phyloP scores from a whole-genome alignment of 2,329 filamentous ascomycete species.

The Diaporthe velutina region DNA sequence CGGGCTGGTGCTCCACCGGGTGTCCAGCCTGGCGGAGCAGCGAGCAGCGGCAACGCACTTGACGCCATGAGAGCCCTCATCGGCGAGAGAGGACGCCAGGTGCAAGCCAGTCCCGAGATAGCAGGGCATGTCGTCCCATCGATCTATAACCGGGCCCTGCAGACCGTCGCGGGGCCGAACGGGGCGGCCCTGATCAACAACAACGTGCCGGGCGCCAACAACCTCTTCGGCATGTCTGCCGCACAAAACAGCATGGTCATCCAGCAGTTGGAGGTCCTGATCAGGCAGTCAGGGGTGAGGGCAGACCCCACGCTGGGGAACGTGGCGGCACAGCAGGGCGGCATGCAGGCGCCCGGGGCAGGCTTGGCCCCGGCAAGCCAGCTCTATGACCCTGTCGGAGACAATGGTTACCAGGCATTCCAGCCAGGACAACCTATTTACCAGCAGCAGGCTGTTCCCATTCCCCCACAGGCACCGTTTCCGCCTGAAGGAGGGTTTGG shows the following conservation, averaged over 20 bases:
- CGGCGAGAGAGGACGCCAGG: constrained; percentile 7
- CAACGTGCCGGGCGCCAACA: constrained; percentile 13
- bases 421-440: too few relatives aligned
- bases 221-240: constrained; percentile 4
- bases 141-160: constrained; percentile 13
- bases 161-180: constrained; percentile 14
- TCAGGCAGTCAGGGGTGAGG: constrained; percentile 21
- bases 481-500: not conserved
- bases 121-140: constrained; percentile 28
- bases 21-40: not conserved
- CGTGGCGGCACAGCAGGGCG: not conserved
- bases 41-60: not conserved
- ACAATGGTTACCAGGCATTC: not conserved
- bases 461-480: not conserved
- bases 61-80: constrained; percentile 3
- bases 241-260: constrained; percentile 4
- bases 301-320: constrained; percentile 1
- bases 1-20: not conserved
- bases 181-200: not conserved
- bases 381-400: constrained; percentile 11
- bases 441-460: not conserved
- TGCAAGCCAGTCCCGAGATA: constrained; percentile 5
- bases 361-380: not conserved
- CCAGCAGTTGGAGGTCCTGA: constrained; percentile 26
- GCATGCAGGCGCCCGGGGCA: not conserved